phyloP scores from a whole-genome alignment of 2,329 filamentous ascomycete genomes.

The Aspergillus pseudotamarii region DNA sequence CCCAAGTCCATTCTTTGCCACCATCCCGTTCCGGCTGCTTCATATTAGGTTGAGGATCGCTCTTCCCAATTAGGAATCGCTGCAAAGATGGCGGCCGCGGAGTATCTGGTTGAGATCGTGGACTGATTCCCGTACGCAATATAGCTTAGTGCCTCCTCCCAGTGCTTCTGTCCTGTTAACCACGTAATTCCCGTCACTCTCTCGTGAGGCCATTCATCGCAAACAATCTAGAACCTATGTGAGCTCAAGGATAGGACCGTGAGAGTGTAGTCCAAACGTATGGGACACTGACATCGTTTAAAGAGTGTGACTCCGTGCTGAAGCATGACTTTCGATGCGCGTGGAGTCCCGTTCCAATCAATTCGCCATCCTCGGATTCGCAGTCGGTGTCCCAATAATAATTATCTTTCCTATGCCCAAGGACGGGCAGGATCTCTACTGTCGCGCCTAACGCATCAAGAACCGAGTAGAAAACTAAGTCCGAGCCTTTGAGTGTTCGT shows the following conservation, averaged over 20 bases:
- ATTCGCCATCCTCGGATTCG: too few relatives aligned
- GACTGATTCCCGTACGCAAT: conserved; percentile 28
- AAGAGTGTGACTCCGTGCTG: neutral
- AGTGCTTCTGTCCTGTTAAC: conserved; percentile 22
- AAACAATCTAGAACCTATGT: conserved; percentile 4
- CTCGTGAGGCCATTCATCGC: conserved; percentile 13
- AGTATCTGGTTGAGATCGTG: conserved; percentile 19
- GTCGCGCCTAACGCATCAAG: conserved; percentile 37
- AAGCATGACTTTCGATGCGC: neutral
- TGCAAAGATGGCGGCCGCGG: conserved; percentile 27
- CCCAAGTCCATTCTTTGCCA: too few relatives aligned
- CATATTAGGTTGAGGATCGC: neutral
- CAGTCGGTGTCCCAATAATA: neutral
- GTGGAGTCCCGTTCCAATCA: too few relatives aligned
- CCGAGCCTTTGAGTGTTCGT: conserved; percentile 49
- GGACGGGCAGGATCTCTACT: conserved; percentile 34
- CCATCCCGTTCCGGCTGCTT: too few relatives aligned
- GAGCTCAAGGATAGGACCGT: neutral
- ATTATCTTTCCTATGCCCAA: conserved; percentile 7
- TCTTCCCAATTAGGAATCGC: conserved; percentile 20
- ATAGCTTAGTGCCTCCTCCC: conserved; percentile 23
- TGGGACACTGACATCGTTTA: neutral
- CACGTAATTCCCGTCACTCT: conserved; percentile 23
- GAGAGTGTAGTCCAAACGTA: neutral
- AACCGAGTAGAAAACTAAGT: conserved; percentile 47